Conservation (phyloP, 495 filamentous ascomycete genomes). For the Penicillium chermesinum region DNA sequence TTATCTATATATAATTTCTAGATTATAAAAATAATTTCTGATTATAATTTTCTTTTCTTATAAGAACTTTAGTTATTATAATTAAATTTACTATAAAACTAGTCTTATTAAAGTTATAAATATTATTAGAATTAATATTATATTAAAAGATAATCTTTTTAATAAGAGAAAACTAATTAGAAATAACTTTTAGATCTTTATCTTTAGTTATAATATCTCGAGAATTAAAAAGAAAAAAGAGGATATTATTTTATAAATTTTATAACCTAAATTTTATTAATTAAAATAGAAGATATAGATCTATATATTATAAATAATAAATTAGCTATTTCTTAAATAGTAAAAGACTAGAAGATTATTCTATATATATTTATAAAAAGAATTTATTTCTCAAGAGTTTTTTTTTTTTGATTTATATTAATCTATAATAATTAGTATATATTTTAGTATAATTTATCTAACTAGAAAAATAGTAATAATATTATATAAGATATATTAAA, state of each 20-base stretch:
- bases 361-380: background rate
- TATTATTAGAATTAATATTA: constrained; percentile 18
- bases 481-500: constrained; percentile 23
- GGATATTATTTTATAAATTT: too few species aligned
- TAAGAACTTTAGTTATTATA: background rate
- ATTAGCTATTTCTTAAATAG: constrained; percentile 1
- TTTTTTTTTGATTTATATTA: constrained; percentile 1
- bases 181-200: too few species aligned
- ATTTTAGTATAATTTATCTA: background rate
- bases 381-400: background rate
- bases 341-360: background rate
- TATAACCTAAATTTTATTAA: too few species aligned
- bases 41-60: background rate
- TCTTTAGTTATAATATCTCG: too few species aligned
- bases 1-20: constrained; percentile 21
- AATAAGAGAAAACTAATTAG: too few species aligned
- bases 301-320: background rate
- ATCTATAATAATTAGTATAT: constrained; percentile 9
- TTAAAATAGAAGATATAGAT: background rate
- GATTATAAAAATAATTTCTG: background rate
- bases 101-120: constrained; percentile 45
- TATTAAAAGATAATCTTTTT: background rate
- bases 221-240: background rate
- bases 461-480: constrained; percentile 9
- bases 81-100: constrained; percentile 36